Evolutionary conservation across 148 eudicot species (phyloP).

Genomic region (Dianthus caryophyllus): DNA sequence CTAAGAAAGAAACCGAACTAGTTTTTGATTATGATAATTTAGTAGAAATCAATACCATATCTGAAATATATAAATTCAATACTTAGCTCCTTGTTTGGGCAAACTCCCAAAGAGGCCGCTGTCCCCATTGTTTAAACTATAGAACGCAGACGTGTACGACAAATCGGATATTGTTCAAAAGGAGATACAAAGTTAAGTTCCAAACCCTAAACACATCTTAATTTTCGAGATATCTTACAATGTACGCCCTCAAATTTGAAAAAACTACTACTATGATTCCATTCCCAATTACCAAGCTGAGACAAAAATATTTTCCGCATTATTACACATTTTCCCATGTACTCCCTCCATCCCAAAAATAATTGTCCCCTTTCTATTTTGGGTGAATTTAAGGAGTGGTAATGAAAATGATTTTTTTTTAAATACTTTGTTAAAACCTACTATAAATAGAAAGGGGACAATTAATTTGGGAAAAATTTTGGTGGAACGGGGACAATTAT

Average conservation of each 20-base stretch:
- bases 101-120: neutral
- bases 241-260: neutral
- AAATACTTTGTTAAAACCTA: too few relatives aligned
- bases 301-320: neutral
- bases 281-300: neutral
- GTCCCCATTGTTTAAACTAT: too few relatives aligned
- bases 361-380: too few relatives aligned
- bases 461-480: too few relatives aligned
- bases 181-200: neutral
- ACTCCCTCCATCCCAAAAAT: too few relatives aligned
- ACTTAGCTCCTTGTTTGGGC: neutral
- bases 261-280: neutral
- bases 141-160: neutral
- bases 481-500: too few relatives aligned
- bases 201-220: neutral
- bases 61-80: too few relatives aligned
- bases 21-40: neutral
- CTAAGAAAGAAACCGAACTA: neutral
- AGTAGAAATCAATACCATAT: neutral
- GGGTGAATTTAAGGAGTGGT: too few relatives aligned
- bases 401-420: too few relatives aligned
- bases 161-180: neutral
- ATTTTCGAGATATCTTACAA: neutral
- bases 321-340: neutral
- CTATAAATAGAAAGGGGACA: too few relatives aligned